A percentile compares a stretch with the other conserved stretches of the same genome.
Conservation (phyloP, 768 basidiomycete genomes). For the Leucocoprinus birnbaumii region DNA sequence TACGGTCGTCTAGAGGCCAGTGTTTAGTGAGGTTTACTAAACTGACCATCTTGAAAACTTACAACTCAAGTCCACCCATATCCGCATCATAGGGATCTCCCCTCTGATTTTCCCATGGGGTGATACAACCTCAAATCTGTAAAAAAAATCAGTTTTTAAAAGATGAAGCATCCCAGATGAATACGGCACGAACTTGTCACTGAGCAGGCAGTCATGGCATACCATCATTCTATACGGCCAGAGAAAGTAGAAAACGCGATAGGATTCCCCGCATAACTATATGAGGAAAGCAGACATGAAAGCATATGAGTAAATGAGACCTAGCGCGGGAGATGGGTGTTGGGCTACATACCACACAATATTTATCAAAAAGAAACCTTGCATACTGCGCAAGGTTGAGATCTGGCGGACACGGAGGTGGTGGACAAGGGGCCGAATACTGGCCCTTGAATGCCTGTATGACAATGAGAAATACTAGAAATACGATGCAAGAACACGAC, state of each 20-base stretch:
- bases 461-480: constrained; percentile 18
- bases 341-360: constrained; percentile 9
- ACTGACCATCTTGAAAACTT: not conserved
- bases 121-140: too few relatives aligned
- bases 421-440: constrained; percentile 12
- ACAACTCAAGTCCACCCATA: constrained; percentile 1
- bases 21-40: not conserved
- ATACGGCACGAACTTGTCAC: not conserved
- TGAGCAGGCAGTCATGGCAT: not conserved
- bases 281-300: not conserved
- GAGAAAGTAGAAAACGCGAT: not conserved
- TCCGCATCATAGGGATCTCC: constrained; percentile 3
- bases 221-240: constrained; percentile 8
- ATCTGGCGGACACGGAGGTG: constrained; percentile 25
- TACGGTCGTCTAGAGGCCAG: not conserved
- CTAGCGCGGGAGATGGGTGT: not conserved
- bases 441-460: constrained; percentile 1
- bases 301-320: not conserved
- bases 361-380: constrained; percentile 27
- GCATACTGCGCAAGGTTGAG: constrained; percentile 31
- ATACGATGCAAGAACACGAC: constrained; percentile 7
- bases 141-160: too few relatives aligned
- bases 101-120: too few relatives aligned
- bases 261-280: constrained; percentile 3
- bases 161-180: too few relatives aligned